These are phyloP conservation scores for Elongisporangium undulatum DNA, from an alignment of 352 stramenopile species.

Conservation along the genomic window DNA sequence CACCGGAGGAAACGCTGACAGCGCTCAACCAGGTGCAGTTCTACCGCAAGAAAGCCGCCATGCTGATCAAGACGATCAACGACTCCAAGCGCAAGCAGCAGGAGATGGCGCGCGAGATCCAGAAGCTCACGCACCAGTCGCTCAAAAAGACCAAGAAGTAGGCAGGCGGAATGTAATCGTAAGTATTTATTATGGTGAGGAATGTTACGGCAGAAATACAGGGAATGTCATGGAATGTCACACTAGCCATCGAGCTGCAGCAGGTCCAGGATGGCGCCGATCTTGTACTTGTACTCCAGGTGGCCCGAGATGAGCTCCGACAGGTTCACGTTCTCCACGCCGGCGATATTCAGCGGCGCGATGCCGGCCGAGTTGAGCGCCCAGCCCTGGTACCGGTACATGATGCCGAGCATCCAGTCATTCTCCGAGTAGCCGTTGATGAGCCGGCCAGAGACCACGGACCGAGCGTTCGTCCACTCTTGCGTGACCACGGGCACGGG, in stretches of 20 bases:
- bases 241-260: constrained; percentile 56
- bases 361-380: constrained; percentile 77
- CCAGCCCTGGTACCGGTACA: constrained; percentile 89
- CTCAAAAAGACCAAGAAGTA: constrained; percentile 28
- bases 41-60: constrained; percentile 51
- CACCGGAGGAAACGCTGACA: constrained; percentile 47
- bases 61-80: constrained; percentile 67
- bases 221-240: not conserved
- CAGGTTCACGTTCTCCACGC: constrained; percentile 84
- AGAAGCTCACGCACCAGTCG: constrained; percentile 50
- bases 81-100: constrained; percentile 57
- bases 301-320: constrained; percentile 76
- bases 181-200: not conserved
- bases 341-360: constrained; percentile 46
- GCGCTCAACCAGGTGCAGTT: constrained; percentile 60
- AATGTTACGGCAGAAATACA: not conserved
- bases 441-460: constrained; percentile 77
- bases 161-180: not conserved
- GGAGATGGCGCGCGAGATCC: constrained; percentile 62
- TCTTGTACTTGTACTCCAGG: constrained; percentile 88
- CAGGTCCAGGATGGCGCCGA: constrained; percentile 74
- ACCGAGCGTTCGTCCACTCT: constrained; percentile 67
- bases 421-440: constrained; percentile 90
- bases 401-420: constrained; percentile 89
- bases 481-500: constrained; percentile 48